These are phyloP conservation scores for Cladophialophora carrionii DNA, from an alignment of 2,329 filamentous ascomycete genomes.

Conservation along the genomic window DNA sequence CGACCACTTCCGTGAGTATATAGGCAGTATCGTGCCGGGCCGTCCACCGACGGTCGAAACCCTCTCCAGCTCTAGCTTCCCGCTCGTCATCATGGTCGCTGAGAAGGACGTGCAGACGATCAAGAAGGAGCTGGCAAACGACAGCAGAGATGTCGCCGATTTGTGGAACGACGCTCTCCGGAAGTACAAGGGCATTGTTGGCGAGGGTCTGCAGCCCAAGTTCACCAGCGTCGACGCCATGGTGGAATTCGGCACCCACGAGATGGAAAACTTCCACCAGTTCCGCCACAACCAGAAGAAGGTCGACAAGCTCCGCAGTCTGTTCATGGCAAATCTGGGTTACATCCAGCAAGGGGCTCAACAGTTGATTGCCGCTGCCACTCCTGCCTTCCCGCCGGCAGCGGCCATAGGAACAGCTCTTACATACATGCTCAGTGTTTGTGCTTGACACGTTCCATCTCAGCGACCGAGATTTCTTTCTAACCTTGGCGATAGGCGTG, in stretches of 20 bases:
- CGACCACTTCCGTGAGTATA: not conserved
- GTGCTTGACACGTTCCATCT: not conserved
- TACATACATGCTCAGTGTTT: constrained; percentile 21
- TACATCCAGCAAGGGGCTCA: constrained; percentile 20
- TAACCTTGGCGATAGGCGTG: constrained; percentile 14
- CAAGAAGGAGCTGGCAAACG: constrained; percentile 9
- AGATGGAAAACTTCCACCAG: constrained; percentile 22
- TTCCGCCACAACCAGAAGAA: constrained; percentile 23
- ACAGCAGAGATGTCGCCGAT: constrained; percentile 20
- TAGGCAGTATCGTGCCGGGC: not conserved
- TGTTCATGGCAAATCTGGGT: constrained; percentile 20
- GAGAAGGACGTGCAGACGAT: constrained; percentile 1
- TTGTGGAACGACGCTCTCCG: constrained; percentile 20
- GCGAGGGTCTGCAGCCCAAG: constrained; percentile 8
- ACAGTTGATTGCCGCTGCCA: constrained; percentile 21
- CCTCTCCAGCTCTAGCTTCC: not conserved
- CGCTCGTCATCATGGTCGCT: constrained; percentile 8
- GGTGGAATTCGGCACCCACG: constrained; percentile 11
- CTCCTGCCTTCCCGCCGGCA: constrained; percentile 23
- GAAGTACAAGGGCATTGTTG: constrained; percentile 24
- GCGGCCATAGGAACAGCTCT: constrained; percentile 25
- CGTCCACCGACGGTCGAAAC: not conserved
- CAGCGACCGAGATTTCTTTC: not conserved
- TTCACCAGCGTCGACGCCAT: constrained; percentile 19
- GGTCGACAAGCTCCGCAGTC: constrained; percentile 24